phyloP scores from a whole-genome alignment of 805 yeast genomes.

The Monosporozyma unispora region DNA sequence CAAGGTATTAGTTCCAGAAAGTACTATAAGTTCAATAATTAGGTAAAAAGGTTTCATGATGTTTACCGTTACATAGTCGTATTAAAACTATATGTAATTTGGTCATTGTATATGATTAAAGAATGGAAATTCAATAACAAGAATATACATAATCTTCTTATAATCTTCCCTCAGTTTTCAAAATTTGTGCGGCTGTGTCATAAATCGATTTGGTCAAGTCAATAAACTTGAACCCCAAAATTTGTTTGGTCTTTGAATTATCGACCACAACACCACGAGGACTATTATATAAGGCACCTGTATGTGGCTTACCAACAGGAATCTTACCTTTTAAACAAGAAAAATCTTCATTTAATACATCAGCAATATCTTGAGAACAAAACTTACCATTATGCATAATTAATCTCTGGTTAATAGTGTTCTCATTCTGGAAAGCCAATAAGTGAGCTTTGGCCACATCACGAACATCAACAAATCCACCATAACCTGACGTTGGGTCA shows the following conservation, averaged over 20 bases:
- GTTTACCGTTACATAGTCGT: too few species aligned
- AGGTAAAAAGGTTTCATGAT: too few species aligned
- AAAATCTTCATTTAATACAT: conserved; percentile 31
- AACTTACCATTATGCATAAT: conserved; percentile 19
- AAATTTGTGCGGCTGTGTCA: conserved; percentile 22
- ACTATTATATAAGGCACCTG: not conserved
- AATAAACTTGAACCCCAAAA: conserved; percentile 18
- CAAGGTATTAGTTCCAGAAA: too few species aligned
- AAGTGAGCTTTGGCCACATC: conserved; percentile 55
- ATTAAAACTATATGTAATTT: too few species aligned
- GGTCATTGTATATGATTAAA: too few species aligned
- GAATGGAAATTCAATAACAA: too few species aligned
- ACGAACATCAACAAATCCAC: conserved; percentile 43
- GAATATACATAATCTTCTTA: too few species aligned
- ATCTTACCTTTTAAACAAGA: conserved; percentile 39
- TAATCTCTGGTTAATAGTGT: conserved; percentile 30
- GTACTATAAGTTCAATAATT: too few species aligned
- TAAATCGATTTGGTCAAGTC: conserved; percentile 13
- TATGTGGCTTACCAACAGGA: conserved; percentile 33
- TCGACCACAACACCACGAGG: conserved; percentile 8
- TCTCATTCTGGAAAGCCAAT: conserved; percentile 36
- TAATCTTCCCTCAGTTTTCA: conserved; percentile 10
- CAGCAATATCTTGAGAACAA: conserved; percentile 22
- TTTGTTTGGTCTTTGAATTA: conserved; percentile 14
- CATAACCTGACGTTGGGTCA: not conserved